Evolutionary conservation across 2,329 filamentous ascomycete species (phyloP).

Genomic region (Cyphellophora attinorum): DNA sequence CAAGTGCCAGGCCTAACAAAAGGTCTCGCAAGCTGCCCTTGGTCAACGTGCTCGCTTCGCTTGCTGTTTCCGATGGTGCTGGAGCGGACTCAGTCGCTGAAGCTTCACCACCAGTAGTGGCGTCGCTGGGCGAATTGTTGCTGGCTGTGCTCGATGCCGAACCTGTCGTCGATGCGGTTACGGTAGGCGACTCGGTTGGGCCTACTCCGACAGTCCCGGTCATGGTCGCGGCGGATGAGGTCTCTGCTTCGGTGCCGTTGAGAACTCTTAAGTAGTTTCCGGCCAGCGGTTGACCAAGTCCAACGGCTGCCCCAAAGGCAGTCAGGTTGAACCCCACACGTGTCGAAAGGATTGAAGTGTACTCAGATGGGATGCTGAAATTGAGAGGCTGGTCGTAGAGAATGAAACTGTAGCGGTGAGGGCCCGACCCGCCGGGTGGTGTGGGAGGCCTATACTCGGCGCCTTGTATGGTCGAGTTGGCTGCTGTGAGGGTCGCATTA

Average conservation of each 20-base stretch:
- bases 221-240: neutral
- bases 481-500: conserved; percentile 9
- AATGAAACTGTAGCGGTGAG: conserved; percentile 25
- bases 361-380: conserved; percentile 24
- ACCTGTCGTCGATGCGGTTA: neutral
- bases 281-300: conserved; percentile 22
- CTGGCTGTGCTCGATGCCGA: neutral
- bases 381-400: conserved; percentile 20
- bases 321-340: conserved; percentile 26
- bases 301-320: conserved; percentile 24
- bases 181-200: neutral
- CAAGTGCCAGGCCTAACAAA: neutral
- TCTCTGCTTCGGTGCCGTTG: conserved; percentile 5
- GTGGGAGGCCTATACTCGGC: conserved; percentile 22
- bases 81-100: neutral
- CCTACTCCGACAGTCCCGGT: neutral
- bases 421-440: conserved; percentile 16
- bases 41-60: neutral
- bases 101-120: neutral
- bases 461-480: conserved; percentile 5
- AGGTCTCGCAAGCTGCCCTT: neutral
- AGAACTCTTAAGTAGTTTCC: conserved; percentile 30
- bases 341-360: conserved; percentile 21
- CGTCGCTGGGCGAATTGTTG: neutral
- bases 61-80: too few relatives aligned